Base-by-base conservation (phyloP, 805 yeast genomes). In the Kazachstania bromeliacearum region DNA sequence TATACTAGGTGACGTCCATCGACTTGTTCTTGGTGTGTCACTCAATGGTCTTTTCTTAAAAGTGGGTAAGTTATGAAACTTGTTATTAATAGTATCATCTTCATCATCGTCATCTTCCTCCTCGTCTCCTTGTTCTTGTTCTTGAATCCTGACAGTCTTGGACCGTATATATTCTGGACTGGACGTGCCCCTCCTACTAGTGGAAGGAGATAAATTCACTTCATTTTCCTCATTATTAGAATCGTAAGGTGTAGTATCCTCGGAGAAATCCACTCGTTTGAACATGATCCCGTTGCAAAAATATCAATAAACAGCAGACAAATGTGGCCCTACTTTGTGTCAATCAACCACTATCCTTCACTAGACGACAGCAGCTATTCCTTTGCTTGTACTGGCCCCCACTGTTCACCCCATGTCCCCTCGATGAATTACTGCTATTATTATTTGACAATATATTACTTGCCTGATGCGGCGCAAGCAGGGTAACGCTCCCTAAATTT, bases 31-130 rank as follows among this genome's bases (percentile, higher is more conserved):
- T 0, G 92, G 92, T 0, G 92, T 81, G 50, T 81, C 92, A 29
- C 79, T 77, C 36, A 76, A 60, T 0, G 92, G 92, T 31, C 87
- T 63, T 55, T 73, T 77, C 51, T 79, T 76, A 59, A 81, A 81
- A 38, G 64, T 75, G 0, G 83, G 81, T 8, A 55, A 45, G 9
- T 34, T 31, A n/a, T n/a, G n/a, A n/a, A n/a, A n/a, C n/a, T n/a
- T n/a, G n/a, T n/a, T n/a, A n/a, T n/a, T n/a, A n/a, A n/a, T n/a
- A n/a, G n/a, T n/a, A n/a, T n/a, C n/a, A n/a, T n/a, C n/a, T 4
- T 22, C 27, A 18, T 36, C 37, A 13, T 33, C 40, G 13, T 28
- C 36, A 15, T 26, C 27, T 9, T 34, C 34, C 15, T 35, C 37
- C 7, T 36, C 41, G 4, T 37, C 31, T 7, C 35, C 41, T 3